phyloP scores from a whole-genome alignment of 2,329 filamentous ascomycete species.

The Aureobasidium sp. region DNA sequence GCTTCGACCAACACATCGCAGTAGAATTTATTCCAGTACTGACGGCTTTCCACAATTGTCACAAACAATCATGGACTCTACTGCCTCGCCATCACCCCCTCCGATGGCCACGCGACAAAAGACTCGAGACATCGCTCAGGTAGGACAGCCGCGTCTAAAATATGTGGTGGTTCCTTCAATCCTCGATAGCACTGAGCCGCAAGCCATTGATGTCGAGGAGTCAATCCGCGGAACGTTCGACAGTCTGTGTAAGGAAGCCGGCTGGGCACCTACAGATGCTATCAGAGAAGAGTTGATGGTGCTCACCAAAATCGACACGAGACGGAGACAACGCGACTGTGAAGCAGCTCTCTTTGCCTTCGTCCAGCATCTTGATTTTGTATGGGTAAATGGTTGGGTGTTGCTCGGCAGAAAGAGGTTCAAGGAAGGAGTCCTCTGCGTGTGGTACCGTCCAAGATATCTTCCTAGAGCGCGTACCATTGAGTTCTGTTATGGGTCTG shows the following conservation, averaged over 20 bases:
- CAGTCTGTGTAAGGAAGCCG: background rate
- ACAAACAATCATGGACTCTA: background rate
- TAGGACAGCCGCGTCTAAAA: background rate
- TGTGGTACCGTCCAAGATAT: background rate
- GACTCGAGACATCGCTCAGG: background rate
- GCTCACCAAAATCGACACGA: background rate
- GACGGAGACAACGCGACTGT: background rate
- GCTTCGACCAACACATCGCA: background rate
- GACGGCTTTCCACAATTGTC: background rate
- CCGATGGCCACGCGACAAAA: background rate
- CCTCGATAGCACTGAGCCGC: background rate
- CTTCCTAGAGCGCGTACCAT: background rate
- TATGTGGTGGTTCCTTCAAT: background rate
- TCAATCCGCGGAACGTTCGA: background rate
- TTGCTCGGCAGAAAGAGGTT: background rate
- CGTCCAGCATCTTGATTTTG: background rate
- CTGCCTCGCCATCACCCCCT: background rate
- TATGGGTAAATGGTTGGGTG: background rate
- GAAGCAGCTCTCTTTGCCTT: background rate
- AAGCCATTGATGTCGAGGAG: background rate
- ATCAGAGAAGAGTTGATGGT: background rate
- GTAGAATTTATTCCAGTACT: background rate
- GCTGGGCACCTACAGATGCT: background rate
- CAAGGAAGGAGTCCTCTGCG: background rate
- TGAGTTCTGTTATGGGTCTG: background rate